A percentile compares a stretch with the other conserved stretches of the same genome.
Conservation (phyloP, 2,329 filamentous ascomycete species). For the Cladosporium velox region DNA sequence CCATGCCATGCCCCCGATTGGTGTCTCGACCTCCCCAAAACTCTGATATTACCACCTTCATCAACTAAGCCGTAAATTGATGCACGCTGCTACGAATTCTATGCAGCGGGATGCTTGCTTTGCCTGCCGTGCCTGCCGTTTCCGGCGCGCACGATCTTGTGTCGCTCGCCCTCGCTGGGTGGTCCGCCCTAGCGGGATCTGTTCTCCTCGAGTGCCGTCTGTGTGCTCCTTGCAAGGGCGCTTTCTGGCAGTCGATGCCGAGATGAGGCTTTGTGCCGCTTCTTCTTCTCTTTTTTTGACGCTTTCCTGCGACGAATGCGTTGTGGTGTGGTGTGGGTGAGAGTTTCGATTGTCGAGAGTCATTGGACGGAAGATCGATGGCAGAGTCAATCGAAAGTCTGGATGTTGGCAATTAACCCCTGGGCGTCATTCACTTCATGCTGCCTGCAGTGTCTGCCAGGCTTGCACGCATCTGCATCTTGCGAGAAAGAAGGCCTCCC, state of each 20-base stretch:
- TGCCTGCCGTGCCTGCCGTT: slow-evolving; percentile 3
- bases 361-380: background rate
- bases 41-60: slow-evolving; percentile 9
- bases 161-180: background rate
- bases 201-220: slow-evolving; percentile 1
- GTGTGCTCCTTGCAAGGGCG: background rate
- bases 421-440: background rate
- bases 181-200: background rate
- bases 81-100: slow-evolving; percentile 1
- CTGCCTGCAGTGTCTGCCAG: background rate
- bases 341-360: background rate
- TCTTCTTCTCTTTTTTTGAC: background rate
- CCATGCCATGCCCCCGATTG: slow-evolving; percentile 13
- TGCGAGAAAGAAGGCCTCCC: background rate
- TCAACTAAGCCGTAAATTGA: slow-evolving; percentile 5
- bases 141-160: slow-evolving; percentile 2
- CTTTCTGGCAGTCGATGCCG: slow-evolving; percentile 11
- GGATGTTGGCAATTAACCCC: background rate
- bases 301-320: background rate
- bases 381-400: background rate
- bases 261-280: slow-evolving; percentile 8
- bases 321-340: background rate
- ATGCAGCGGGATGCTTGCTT: background rate
- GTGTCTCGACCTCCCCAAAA: background rate
- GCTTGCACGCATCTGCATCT: background rate